Percentiles rank a stretch among this genome's conserved stretches.
Conservation (phyloP, 352 stramenopile genomes). For the Phytophthora constricta region DNA sequence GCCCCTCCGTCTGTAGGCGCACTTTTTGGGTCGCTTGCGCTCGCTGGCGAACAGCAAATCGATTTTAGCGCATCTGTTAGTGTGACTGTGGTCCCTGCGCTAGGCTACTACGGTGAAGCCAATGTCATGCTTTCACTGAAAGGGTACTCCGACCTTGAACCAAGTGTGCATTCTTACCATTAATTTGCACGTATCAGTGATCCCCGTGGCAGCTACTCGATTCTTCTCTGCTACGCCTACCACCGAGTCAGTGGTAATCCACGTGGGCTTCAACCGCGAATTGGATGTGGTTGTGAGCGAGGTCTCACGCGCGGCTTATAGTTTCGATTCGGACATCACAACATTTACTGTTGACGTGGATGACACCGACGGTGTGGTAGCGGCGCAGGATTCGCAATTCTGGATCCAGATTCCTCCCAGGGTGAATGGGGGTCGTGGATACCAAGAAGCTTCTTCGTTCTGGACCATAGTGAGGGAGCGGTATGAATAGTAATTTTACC, state of each 20-base stretch:
- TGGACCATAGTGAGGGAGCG: constrained; percentile 9
- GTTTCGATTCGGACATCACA: constrained; percentile 1
- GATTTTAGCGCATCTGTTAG: constrained; percentile 8
- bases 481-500: constrained; percentile 15
- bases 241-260: constrained; percentile 17
- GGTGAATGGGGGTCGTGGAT: neutral
- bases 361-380: constrained; percentile 3
- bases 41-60: constrained; percentile 13
- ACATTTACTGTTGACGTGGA: constrained; percentile 5
- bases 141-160: neutral
- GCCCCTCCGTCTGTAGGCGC: neutral
- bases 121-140: constrained; percentile 12
- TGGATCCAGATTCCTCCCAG: too few species aligned
- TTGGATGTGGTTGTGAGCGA: constrained; percentile 17
- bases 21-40: constrained; percentile 9
- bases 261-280: constrained; percentile 27
- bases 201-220: constrained; percentile 14
- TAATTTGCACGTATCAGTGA: constrained; percentile 22
- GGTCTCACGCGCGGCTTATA: neutral
- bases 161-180: constrained; percentile 10
- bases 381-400: constrained; percentile 6
- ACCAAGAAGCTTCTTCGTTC: constrained; percentile 9
- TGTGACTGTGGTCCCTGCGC: constrained; percentile 12
- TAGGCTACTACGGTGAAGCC: constrained; percentile 20
- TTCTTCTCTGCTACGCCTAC: constrained; percentile 21